These are phyloP conservation scores for Diaporthe sp. DNA, from an alignment of 2,329 filamentous ascomycete species.

Conservation along the genomic window DNA sequence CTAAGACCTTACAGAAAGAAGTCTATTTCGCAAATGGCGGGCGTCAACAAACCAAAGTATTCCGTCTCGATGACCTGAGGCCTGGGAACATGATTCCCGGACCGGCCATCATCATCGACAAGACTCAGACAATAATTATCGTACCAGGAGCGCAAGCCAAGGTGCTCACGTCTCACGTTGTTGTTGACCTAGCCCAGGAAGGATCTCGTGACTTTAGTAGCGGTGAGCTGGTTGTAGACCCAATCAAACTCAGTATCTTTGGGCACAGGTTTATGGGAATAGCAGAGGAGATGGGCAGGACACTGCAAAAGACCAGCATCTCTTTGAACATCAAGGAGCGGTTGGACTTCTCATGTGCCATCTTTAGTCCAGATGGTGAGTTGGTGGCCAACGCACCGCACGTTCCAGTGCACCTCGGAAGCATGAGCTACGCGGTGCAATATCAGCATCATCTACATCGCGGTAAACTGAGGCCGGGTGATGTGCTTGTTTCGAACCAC, in stretches of 20 bases:
- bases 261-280: conserved; percentile 72
- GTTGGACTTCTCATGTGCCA: conserved; percentile 59
- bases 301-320: conserved; percentile 68
- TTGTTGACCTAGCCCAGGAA: conserved; percentile 33
- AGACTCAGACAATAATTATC: conserved; percentile 37
- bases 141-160: conserved; percentile 38
- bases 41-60: conserved; percentile 43
- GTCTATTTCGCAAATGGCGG: conserved; percentile 31
- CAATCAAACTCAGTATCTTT: conserved; percentile 68
- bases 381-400: conserved; percentile 59
- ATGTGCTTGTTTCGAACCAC: conserved; percentile 57
- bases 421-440: conserved; percentile 58
- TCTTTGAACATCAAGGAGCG: conserved; percentile 63
- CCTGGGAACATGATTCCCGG: conserved; percentile 15
- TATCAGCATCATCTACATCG: conserved; percentile 54
- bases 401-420: conserved; percentile 58
- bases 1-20: conserved; percentile 11
- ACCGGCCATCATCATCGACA: conserved; percentile 50
- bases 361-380: conserved; percentile 58
- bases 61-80: conserved; percentile 4
- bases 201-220: neutral
- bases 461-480: conserved; percentile 53
- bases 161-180: conserved; percentile 49
- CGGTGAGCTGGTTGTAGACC: conserved; percentile 51
- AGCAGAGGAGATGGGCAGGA: conserved; percentile 71